Base-by-base conservation (phyloP, 306 rosid genomes). In the Hippophae rhamnoides region DNA sequence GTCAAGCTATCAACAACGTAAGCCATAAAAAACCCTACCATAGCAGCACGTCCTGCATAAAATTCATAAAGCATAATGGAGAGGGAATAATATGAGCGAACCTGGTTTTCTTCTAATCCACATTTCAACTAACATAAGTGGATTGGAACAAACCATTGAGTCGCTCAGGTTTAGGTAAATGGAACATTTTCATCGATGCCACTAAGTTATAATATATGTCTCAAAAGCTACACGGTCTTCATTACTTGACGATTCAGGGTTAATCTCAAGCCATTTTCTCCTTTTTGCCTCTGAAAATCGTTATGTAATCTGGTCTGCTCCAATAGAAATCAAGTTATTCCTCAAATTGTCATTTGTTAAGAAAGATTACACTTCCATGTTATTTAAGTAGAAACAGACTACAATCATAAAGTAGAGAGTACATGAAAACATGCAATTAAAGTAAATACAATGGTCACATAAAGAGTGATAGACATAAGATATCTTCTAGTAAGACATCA, bases 141-240 rank as follows among this genome's bases (percentile, higher is more conserved):
- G 23, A 18, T 18, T 18, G 18, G 63, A 65, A 74, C 82, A 61
- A 58, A 92, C 99, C 99, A 72, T 92, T 92, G 14, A 92, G 96
- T 45, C 70, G 75, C 66, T 92, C 99, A 26, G 99, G 96, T 75
- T 92, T 97, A 47, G 99, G 99, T 70, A 93, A 86, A 76, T 93
- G 99, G 83, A 83, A 93, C 67, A 95, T 79, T 79, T 88, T 93
- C 6, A 80, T 71, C 99, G 95, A 92, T 57, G 96, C 99, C 95
- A 92, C 99, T 96, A 92, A 38, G 99, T 96, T 46, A 92, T 58
- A 54, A 88, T 85, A 73, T 95, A 85, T 40, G 99, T 85, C 78
- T 88, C 99, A 71, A 92, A 92, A 52, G 82, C 66, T 26, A 92
- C 76, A 46, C 89, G 99, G 14, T 62, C 76, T 12, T 85, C 88